These are phyloP conservation scores for Paecilomyces sp. DNA, from an alignment of 2,329 filamentous ascomycete genomes.

Conservation along the genomic window DNA sequence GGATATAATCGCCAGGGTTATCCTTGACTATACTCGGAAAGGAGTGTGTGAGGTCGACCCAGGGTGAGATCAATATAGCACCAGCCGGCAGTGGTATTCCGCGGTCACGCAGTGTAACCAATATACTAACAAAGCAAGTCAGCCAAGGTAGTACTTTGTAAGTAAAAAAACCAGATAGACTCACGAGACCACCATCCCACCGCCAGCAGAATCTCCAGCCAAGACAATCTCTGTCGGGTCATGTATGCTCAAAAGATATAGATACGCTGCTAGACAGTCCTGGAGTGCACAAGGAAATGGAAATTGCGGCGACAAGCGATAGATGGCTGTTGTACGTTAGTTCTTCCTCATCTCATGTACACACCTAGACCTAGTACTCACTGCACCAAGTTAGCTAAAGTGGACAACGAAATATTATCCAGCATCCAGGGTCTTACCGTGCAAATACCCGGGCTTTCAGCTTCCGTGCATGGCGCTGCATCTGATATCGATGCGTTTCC, in stretches of 20 bases:
- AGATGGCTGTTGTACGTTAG: slow-evolving; percentile 47
- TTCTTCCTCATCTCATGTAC: background rate
- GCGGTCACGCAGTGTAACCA: slow-evolving; percentile 76
- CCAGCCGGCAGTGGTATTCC: slow-evolving; percentile 80
- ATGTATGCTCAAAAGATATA: slow-evolving; percentile 70
- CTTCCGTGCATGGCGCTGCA: slow-evolving; percentile 92
- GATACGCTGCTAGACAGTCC: slow-evolving; percentile 82
- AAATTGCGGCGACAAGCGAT: slow-evolving; percentile 85
- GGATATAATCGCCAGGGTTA: slow-evolving; percentile 78
- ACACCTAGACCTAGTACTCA: slow-evolving; percentile 8
- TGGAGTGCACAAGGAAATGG: slow-evolving; percentile 90
- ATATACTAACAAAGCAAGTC: slow-evolving; percentile 42
- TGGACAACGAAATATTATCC: background rate
- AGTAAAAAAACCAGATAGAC: slow-evolving; percentile 4
- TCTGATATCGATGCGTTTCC: slow-evolving; percentile 95
- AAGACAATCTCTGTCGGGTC: slow-evolving; percentile 76
- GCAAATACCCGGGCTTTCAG: slow-evolving; percentile 85
- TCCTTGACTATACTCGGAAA: slow-evolving; percentile 80
- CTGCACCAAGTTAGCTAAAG: slow-evolving; percentile 4
- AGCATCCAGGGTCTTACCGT: slow-evolving; percentile 32
- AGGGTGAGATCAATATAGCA: slow-evolving; percentile 84
- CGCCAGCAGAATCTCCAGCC: slow-evolving; percentile 89
- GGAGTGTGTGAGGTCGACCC: slow-evolving; percentile 92
- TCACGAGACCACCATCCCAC: slow-evolving; percentile 71
- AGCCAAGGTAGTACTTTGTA: slow-evolving; percentile 5